phyloP scores from a whole-genome alignment of 306 rosid species.

The Canavalia gladiata region DNA sequence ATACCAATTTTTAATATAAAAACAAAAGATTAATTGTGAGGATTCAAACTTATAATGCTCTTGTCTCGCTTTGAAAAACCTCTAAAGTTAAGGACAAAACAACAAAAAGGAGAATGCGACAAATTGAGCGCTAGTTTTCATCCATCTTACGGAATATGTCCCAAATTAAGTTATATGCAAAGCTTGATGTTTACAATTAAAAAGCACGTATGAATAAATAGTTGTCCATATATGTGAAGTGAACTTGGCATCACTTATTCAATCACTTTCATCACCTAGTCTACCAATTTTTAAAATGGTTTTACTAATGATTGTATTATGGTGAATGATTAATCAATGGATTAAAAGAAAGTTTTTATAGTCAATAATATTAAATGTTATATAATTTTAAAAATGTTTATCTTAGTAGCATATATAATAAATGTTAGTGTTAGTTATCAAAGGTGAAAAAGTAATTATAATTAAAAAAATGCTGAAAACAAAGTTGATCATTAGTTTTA shows the following conservation, averaged over 20 bases:
- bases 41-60: not conserved
- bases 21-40: not conserved
- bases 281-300: not conserved
- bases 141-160: not conserved
- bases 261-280: not conserved
- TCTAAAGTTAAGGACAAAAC: not conserved
- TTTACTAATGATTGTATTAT: too few relatives aligned
- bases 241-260: conserved; percentile 17
- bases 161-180: not conserved
- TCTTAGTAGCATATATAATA: too few relatives aligned
- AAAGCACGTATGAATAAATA: conserved; percentile 4
- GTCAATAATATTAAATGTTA: too few relatives aligned
- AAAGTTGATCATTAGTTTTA: too few relatives aligned
- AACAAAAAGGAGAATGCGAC: not conserved
- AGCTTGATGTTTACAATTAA: not conserved
- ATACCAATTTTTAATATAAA: not conserved
- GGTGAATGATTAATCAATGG: too few relatives aligned
- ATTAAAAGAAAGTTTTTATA: too few relatives aligned
- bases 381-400: too few relatives aligned
- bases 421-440: too few relatives aligned
- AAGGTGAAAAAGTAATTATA: too few relatives aligned
- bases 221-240: not conserved
- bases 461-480: too few relatives aligned
- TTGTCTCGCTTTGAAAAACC: not conserved
- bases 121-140: not conserved